A percentile compares a stretch with the other conserved stretches of the same genome.
Conservation (phyloP, 768 basidiomycete genomes). For the Xanthoconium stramineum region DNA sequence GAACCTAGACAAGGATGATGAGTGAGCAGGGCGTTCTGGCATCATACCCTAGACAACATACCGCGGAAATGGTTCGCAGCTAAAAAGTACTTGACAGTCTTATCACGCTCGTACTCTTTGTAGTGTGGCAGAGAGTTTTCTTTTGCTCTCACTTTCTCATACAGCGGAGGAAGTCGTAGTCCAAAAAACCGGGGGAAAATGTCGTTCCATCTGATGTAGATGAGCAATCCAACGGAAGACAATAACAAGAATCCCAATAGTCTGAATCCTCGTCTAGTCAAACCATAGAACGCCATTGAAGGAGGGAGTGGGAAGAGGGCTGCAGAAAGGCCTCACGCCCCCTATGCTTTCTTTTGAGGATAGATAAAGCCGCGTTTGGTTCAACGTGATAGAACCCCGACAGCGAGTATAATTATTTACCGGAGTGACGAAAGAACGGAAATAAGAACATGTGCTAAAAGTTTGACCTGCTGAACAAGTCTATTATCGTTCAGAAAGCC, state of each 20-base stretch:
- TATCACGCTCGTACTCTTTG: slow-evolving; percentile 31
- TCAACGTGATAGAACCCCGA: not conserved
- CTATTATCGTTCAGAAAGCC: not conserved
- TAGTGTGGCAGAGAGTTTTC: slow-evolving; percentile 45
- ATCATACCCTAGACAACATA: slow-evolving; percentile 14
- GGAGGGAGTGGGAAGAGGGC: not conserved
- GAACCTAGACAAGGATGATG: slow-evolving; percentile 23
- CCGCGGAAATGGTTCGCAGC: slow-evolving; percentile 45
- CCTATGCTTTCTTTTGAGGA: slow-evolving; percentile 4
- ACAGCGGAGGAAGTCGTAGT: slow-evolving; percentile 38
- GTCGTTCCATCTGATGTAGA: slow-evolving; percentile 8
- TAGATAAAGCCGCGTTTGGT: not conserved
- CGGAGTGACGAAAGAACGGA: not conserved
- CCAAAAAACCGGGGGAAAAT: not conserved
- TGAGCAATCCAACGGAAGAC: slow-evolving; percentile 12
- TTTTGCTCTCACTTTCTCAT: slow-evolving; percentile 34
- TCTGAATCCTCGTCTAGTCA: slow-evolving; percentile 27
- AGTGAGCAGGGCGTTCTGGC: not conserved
- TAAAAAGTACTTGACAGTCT: slow-evolving; percentile 42
- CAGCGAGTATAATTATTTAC: not conserved
- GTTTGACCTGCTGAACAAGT: not conserved
- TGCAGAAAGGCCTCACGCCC: not conserved
- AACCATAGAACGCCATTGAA: slow-evolving; percentile 18
- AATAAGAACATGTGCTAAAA: not conserved
- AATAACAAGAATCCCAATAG: slow-evolving; percentile 9